A percentile compares a stretch with the other conserved stretches of the same genome.
Conservation (phyloP, 148 eudicot genomes). For the Chenopodium formosanum region DNA sequence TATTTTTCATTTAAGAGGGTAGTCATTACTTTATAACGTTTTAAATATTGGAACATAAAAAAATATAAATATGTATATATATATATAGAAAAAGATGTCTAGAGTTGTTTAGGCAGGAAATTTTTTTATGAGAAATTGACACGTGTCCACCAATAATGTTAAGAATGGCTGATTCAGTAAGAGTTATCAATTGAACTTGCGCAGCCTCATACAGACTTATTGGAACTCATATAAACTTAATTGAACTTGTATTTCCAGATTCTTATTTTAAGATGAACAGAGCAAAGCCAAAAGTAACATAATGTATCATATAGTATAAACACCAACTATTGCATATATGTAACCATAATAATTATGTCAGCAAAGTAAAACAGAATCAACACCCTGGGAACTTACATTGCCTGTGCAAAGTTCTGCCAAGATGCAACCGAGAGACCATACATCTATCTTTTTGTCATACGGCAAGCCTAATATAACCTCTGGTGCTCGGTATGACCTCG, state of each 20-base stretch:
- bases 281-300: neutral
- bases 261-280: neutral
- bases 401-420: conserved; percentile 98
- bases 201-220: neutral
- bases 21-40: too few species aligned
- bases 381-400: conserved; percentile 56
- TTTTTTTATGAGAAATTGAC: too few species aligned
- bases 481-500: conserved; percentile 95
- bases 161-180: too few species aligned
- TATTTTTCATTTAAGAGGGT: too few species aligned
- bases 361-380: neutral
- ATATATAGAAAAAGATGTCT: too few species aligned
- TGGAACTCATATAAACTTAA: too few species aligned
- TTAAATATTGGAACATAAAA: too few species aligned
- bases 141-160: too few species aligned
- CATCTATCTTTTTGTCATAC: conserved; percentile 88
- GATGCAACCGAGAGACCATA: conserved; percentile 99
- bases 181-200: neutral
- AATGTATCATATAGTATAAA: neutral
- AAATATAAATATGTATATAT: too few species aligned
- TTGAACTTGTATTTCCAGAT: too few species aligned
- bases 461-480: conserved; percentile 93
- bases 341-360: neutral
- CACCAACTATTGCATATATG: neutral
- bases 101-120: too few species aligned